These are phyloP conservation scores for Penicillium janthinellum DNA, from an alignment of 2,329 filamentous ascomycete genomes.

Conservation along the genomic window DNA sequence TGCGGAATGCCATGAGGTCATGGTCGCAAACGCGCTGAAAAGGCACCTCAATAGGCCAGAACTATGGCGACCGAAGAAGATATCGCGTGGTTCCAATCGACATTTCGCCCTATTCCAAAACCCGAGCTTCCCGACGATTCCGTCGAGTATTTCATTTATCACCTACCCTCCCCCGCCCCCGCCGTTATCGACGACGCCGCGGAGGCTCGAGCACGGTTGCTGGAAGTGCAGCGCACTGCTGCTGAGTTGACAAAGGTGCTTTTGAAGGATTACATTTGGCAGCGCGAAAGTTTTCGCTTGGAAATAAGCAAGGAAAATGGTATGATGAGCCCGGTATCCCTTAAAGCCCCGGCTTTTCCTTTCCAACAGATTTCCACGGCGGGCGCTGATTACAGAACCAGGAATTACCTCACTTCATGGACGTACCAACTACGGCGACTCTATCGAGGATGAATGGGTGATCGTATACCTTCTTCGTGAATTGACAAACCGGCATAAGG, in stretches of 20 bases:
- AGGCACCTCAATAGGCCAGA: slow-evolving; percentile 1
- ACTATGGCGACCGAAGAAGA: slow-evolving; percentile 56
- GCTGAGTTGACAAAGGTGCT: slow-evolving; percentile 63
- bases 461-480: slow-evolving; percentile 87
- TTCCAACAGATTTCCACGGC: slow-evolving; percentile 2
- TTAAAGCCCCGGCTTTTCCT: background rate
- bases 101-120: slow-evolving; percentile 66
- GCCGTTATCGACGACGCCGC: slow-evolving; percentile 57
- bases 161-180: slow-evolving; percentile 62
- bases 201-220: slow-evolving; percentile 61
- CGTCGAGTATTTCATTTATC: slow-evolving; percentile 80
- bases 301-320: slow-evolving; percentile 63
- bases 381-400: slow-evolving; percentile 26
- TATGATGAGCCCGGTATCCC: slow-evolving; percentile 37
- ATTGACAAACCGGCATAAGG: slow-evolving; percentile 70
- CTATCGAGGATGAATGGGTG: slow-evolving; percentile 96
- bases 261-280: slow-evolving; percentile 92
- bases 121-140: slow-evolving; percentile 74
- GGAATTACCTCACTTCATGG: slow-evolving; percentile 67
- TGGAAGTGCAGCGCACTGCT: slow-evolving; percentile 70
- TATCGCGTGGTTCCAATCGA: slow-evolving; percentile 67
- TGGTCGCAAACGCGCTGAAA: slow-evolving; percentile 21
- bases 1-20: slow-evolving; percentile 38
- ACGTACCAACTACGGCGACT: slow-evolving; percentile 85
- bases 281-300: slow-evolving; percentile 78